Evolutionary conservation across 169 alveolate genomes (phyloP).

Genomic region (Plasmodium coatneyi): DNA sequence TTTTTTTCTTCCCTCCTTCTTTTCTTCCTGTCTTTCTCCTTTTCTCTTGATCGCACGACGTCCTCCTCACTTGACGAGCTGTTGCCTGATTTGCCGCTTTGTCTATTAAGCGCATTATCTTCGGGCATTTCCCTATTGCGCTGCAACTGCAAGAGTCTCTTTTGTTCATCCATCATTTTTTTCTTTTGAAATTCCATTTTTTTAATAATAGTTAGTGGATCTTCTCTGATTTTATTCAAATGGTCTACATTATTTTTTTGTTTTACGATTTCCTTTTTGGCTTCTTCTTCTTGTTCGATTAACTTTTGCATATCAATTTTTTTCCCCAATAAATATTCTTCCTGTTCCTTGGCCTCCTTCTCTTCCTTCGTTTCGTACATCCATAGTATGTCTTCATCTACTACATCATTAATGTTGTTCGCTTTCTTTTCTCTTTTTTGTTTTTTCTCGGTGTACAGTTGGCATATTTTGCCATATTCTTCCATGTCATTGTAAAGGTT

Average conservation of each 20-base stretch:
- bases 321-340: constrained; percentile 69
- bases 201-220: constrained; percentile 72
- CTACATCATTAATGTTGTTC: constrained; percentile 17
- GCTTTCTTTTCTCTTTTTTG: constrained; percentile 39
- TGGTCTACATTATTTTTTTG: constrained; percentile 45
- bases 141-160: constrained; percentile 49
- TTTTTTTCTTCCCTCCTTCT: neutral
- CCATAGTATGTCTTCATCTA: constrained; percentile 73
- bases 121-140: constrained; percentile 2
- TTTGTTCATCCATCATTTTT: constrained; percentile 49
- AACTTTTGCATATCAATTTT: constrained; percentile 60
- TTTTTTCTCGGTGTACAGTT: constrained; percentile 53
- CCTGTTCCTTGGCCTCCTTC: constrained; percentile 66
- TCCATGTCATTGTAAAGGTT: constrained; percentile 73
- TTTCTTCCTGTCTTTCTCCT: neutral
- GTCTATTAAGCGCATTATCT: neutral
- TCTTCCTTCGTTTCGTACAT: constrained; percentile 76
- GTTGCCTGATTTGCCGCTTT: neutral
- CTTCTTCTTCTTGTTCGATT: constrained; percentile 64
- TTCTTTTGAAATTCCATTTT: constrained; percentile 46
- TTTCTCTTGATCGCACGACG: neutral
- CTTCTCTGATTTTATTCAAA: constrained; percentile 66
- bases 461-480: constrained; percentile 72
- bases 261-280: constrained; percentile 11
- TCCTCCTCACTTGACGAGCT: neutral